Percentiles rank a stretch among this genome's conserved stretches.
These are phyloP conservation scores for Cornus suecica DNA, from an alignment of 148 eudicot genomes.

Conservation along the genomic window DNA sequence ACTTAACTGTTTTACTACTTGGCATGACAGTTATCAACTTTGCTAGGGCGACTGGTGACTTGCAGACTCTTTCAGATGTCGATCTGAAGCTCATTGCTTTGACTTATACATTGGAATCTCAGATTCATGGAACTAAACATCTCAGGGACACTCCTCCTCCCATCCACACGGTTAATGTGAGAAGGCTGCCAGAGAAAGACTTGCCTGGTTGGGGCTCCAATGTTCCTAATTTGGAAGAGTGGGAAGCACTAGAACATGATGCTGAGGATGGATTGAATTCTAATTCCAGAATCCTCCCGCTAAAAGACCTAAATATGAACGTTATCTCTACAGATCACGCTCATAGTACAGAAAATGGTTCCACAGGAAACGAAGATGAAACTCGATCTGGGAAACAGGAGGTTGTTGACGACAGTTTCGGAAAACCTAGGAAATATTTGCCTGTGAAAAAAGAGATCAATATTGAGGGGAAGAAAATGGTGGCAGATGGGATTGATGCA, in stretches of 20 bases:
- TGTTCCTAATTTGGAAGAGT: constrained; percentile 86
- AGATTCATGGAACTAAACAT: constrained; percentile 77
- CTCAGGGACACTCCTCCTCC: constrained; percentile 84
- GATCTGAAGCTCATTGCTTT: constrained; percentile 95
- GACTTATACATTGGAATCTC: constrained; percentile 87
- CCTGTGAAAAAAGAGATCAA: constrained; percentile 69
- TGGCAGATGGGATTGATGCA: constrained; percentile 91
- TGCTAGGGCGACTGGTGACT: constrained; percentile 93
- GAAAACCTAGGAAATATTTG: constrained; percentile 40
- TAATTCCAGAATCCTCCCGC: constrained; percentile 69
- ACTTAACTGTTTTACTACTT: not conserved
- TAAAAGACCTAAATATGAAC: constrained; percentile 67
- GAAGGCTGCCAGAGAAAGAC: constrained; percentile 86
- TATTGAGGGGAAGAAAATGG: constrained; percentile 82
- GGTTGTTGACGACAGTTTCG: constrained; percentile 29
- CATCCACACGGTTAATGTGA: constrained; percentile 68
- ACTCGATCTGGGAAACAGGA: constrained; percentile 30
- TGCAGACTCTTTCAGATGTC: constrained; percentile 94
- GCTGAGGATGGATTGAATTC: constrained; percentile 32
- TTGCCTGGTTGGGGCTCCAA: constrained; percentile 96
- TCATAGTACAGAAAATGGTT: constrained; percentile 37
- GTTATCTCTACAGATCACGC: constrained; percentile 33
- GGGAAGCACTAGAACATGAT: constrained; percentile 78
- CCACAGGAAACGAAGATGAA: constrained; percentile 42
- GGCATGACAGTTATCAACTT: constrained; percentile 63